Conservation (phyloP, 129 eudicot species). For the Apium graveolens region DNA sequence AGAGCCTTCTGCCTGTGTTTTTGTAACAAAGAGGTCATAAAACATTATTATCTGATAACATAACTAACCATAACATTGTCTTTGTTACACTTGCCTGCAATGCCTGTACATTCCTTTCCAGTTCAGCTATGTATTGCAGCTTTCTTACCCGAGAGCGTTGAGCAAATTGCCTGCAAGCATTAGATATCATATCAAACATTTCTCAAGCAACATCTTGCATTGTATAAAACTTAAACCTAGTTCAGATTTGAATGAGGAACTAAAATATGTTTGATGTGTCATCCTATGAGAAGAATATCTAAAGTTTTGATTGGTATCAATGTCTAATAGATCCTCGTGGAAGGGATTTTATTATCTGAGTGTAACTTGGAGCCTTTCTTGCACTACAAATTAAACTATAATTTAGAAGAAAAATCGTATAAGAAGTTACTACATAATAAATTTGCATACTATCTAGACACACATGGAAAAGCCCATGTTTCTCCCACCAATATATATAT, state of each 20-base stretch:
- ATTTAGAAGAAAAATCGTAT: background rate
- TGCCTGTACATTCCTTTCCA: constrained; percentile 90
- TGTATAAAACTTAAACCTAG: background rate
- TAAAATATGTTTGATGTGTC: background rate
- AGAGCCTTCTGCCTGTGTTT: constrained; percentile 84
- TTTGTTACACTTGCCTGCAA: constrained; percentile 55
- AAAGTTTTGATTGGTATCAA: background rate
- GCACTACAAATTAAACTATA: background rate
- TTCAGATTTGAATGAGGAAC: background rate
- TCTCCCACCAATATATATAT: background rate
- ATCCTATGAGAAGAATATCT: background rate
- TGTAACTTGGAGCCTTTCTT: background rate
- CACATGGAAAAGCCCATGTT: background rate
- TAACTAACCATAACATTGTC: constrained; percentile 1
- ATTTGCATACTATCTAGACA: background rate
- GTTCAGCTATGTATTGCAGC: constrained; percentile 88
- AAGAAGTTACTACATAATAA: background rate
- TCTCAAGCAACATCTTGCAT: background rate
- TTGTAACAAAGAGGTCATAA: constrained; percentile 2
- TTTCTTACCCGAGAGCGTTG: constrained; percentile 63
- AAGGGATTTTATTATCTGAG: background rate
- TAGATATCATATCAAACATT: background rate
- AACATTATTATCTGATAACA: background rate
- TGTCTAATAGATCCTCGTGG: background rate
- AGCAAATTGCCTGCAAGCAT: constrained; percentile 29